Conservation (phyloP, 108 stramenopile genomes). For the Pseudonitzschia multiseries region DNA sequence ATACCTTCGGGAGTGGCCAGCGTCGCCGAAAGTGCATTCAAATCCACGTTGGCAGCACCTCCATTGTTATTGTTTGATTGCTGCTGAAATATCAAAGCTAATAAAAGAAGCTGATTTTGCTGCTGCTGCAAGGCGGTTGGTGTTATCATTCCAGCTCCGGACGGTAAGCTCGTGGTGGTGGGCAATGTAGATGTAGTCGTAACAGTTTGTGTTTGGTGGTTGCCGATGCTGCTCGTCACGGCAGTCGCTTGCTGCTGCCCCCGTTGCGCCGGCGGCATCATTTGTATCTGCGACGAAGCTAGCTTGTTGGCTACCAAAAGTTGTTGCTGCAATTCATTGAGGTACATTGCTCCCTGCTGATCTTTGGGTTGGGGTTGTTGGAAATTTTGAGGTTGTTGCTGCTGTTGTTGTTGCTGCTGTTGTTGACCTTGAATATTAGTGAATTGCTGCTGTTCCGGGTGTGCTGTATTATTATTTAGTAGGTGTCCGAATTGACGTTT, state of each 20-base stretch:
- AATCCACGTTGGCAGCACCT: background rate
- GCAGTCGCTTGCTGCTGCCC: background rate
- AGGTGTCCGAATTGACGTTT: background rate
- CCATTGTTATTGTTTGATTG: constrained; percentile 1
- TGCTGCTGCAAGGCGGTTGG: background rate
- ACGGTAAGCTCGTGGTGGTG: background rate
- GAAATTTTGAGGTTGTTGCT: background rate
- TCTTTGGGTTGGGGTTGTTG: background rate
- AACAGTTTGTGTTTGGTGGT: no score
- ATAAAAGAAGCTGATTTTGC: constrained; percentile 7
- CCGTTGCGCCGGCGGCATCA: background rate
- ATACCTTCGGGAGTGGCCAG: constrained; percentile 9
- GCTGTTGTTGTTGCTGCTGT: background rate
- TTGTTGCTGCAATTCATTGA: background rate
- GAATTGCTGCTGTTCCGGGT: constrained; percentile 3
- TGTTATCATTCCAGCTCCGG: background rate
- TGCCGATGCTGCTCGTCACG: background rate
- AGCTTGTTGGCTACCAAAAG: background rate
- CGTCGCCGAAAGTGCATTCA: background rate
- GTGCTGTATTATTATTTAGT: background rate
- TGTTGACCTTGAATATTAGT: background rate
- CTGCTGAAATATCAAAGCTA: constrained; percentile 12
- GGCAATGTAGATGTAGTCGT: background rate
- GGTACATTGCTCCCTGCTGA: background rate
- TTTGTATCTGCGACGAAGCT: background rate